phyloP scores from a whole-genome alignment of 306 rosid genomes.

The Glycine tomentella region DNA sequence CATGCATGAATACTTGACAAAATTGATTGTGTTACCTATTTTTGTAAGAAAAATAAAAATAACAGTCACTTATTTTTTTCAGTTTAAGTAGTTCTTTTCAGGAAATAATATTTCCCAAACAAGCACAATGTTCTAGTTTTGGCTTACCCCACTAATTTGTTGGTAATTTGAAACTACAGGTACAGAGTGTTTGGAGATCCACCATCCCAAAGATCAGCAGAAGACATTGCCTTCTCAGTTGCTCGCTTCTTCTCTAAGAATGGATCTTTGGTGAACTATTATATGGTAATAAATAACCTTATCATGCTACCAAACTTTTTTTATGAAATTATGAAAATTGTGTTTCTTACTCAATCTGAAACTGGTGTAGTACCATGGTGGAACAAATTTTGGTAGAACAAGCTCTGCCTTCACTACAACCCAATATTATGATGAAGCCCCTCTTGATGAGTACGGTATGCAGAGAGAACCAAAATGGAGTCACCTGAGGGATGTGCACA shows the following conservation, averaged over 20 bases:
- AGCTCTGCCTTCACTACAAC: slow-evolving; percentile 78
- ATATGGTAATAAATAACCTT: slow-evolving; percentile 69
- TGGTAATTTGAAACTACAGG: slow-evolving; percentile 58
- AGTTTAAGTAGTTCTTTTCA: no score
- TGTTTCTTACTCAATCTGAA: slow-evolving; percentile 15
- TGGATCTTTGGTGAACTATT: slow-evolving; percentile 83
- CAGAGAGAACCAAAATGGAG: slow-evolving; percentile 93
- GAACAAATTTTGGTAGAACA: slow-evolving; percentile 96
- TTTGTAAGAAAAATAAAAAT: no score
- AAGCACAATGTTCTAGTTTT: not conserved
- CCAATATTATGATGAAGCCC: slow-evolving; percentile 95
- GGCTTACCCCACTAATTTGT: slow-evolving; percentile 4
- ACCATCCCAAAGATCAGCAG: slow-evolving; percentile 93
- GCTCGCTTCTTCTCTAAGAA: slow-evolving; percentile 88
- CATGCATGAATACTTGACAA: no score
- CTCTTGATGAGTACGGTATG: slow-evolving; percentile 87
- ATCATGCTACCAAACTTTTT: not conserved
- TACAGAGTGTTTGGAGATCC: slow-evolving; percentile 92
- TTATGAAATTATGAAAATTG: no score
- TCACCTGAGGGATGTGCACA: slow-evolving; percentile 82
- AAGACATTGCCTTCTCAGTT: slow-evolving; percentile 86
- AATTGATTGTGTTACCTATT: no score
- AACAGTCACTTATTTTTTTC: no score
- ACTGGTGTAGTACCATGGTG: slow-evolving; percentile 89
- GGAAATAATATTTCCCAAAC: not conserved